Base-by-base conservation (phyloP, 257 asterid species). In the Ilex aquifolium region DNA sequence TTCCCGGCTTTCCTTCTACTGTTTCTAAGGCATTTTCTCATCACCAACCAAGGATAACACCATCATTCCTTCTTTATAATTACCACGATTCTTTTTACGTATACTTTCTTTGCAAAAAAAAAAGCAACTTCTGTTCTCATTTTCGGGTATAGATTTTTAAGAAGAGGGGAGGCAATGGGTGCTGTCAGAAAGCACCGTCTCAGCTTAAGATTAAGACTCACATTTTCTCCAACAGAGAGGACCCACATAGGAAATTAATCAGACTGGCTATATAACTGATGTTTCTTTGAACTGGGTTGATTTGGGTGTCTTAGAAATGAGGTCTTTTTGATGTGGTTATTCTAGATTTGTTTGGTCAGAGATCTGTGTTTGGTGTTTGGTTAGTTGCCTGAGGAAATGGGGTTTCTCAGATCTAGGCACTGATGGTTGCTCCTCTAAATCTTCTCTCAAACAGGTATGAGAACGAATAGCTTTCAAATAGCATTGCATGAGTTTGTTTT, bases 11-110 rank as follows among this genome's bases (percentile, higher is more conserved):
- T 71, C 62, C 76, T 77, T 73, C 80, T 71, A 86, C 91, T 80
- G 85, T 73, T 77, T 63, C 63, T 40, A 72, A 76, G 84, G 66
- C 79, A 61, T 80, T 86, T 84, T 80, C 81, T 80, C 76, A 79
- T 71, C 76, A 84, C 95, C 95, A 76, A 89, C 81, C 83, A 68
- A 65, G 79, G 93, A 89, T 75, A 81, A 86, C 88, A 81, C 85
- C 86, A 74, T 74, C 72, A 72, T 79, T 61, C 71, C 77, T 73
- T 62, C 32, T 53, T 68, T 82, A 77, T 74, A 70, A 79, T 80
- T 46, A 3, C 52, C 52, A 62, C 70, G 73, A 69, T 78, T 78
- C 74, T 74, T 50, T 84, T 82, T 67, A 77, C 78, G 80, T 72
- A n/a, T 75, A 66, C 74, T 65, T 74, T 56, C 63, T 65, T 61